Base-by-base conservation (phyloP, 495 filamentous ascomycete genomes). In the Podospora sp. region DNA sequence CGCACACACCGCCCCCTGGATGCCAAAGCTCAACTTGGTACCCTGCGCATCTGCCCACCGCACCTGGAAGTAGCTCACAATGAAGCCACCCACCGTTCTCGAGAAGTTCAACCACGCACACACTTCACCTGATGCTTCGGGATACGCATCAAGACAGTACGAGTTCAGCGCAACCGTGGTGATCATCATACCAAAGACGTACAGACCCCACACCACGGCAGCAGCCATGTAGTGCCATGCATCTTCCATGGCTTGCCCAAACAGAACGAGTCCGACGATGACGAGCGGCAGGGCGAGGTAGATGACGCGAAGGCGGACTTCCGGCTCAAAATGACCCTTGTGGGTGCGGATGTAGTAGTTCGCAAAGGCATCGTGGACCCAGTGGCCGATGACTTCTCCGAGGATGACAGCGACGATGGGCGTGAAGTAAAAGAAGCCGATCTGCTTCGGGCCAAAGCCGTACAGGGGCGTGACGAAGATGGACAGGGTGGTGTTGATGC, bases 361-460 rank as follows among this genome's bases (percentile, higher is more conserved):
- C 12, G 82, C 85, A 22, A 87, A 70, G 1, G 72, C 58, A 65
- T 90, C 86, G 71, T 88, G 85, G 12, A 90, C 76, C 81, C 82
- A 90, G 72, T 89, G 87, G 33, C 88, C 87, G 12, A 76, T 62
- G 8, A 81, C 22, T 72, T 86, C 83, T 51, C 85, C 87, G 1
- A 90, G 76, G 26, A 82, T 68, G 16, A 80, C 81, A 27, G 82
- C 86, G 11, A 88, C 77, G 11, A 88, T 78, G 20, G 84, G 83
- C 0, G 84, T 84, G 75, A 88, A 88, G 75, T 89, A 90, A 76
- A 88, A 86, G 70, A 79, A 87, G 11, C 86, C 87, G 26, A 88
- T 80, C 51, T 83, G 78, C 51, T 81, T 78, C 0, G 83, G 77
- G 0, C 77, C 80, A 67, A 90, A 89, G 18, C 79, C 79, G 76